phyloP scores from a whole-genome alignment of 1,139 yeast species.

The Sugiyamaella neomexicana region DNA sequence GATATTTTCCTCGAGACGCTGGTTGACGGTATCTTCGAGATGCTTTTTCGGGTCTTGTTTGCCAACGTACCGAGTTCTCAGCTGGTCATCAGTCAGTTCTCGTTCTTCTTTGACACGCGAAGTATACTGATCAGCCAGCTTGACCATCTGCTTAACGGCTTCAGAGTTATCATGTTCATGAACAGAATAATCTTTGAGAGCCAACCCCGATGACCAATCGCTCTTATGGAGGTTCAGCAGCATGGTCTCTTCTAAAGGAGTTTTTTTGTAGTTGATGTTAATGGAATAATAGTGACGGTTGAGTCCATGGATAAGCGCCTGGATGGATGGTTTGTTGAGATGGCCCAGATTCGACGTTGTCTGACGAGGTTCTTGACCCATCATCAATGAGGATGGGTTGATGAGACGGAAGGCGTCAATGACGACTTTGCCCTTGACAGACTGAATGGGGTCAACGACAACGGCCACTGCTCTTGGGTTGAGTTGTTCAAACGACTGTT shows the following conservation, averaged over 20 bases:
- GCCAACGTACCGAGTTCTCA: conserved; percentile 95
- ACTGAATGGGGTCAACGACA: conserved; percentile 95
- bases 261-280: conserved; percentile 91
- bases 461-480: conserved; percentile 96
- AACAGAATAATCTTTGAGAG: conserved; percentile 71
- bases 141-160: conserved; percentile 77
- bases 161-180: conserved; percentile 76
- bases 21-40: conserved; percentile 83
- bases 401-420: conserved; percentile 97
- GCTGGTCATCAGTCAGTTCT: conserved; percentile 81
- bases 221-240: conserved; percentile 89
- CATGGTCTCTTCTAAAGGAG: conserved; percentile 92
- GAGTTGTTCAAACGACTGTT: conserved; percentile 94
- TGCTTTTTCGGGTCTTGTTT: conserved; percentile 99
- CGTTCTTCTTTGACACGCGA: conserved; percentile 91
- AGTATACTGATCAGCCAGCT: conserved; percentile 86
- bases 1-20: conserved; percentile 83
- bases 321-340: conserved; percentile 95
- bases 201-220: conserved; percentile 93
- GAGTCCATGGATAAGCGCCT: conserved; percentile 94
- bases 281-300: conserved; percentile 96
- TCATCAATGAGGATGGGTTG: conserved; percentile 83
- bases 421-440: conserved; percentile 97
- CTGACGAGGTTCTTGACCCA: conserved; percentile 98
- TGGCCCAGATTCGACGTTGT: conserved; percentile 95